These are phyloP conservation scores for Copromyces sp. DNA, from an alignment of 495 filamentous ascomycete species.

Conservation along the genomic window DNA sequence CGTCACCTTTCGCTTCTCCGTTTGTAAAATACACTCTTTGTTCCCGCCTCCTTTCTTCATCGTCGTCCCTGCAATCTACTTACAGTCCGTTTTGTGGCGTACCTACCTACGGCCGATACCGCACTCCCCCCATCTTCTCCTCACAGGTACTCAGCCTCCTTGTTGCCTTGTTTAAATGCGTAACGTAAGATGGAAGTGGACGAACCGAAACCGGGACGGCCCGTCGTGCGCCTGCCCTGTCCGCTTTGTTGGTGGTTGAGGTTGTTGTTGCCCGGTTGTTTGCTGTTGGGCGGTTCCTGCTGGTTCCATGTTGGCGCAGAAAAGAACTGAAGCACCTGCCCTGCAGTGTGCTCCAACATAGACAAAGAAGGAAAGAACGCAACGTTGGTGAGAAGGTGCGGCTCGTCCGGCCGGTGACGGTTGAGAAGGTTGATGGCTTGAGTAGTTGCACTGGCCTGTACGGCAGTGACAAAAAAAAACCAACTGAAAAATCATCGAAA, in stretches of 20 bases:
- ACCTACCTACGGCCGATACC: too few species aligned
- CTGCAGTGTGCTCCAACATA: not conserved
- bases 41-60: too few species aligned
- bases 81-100: too few species aligned
- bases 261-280: not conserved
- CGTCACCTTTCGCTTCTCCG: too few species aligned
- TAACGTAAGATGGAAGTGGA: not conserved
- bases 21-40: too few species aligned
- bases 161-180: not conserved
- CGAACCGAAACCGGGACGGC: not conserved
- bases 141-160: too few species aligned
- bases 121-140: too few species aligned
- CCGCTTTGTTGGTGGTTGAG: not conserved
- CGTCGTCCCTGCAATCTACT: too few species aligned
- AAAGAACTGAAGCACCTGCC: not conserved
- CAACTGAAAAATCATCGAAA: not conserved
- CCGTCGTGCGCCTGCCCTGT: not conserved
- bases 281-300: not conserved
- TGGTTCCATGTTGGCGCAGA: not conserved
- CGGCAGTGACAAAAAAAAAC: not conserved
- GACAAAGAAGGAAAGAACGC: not conserved
- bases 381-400: not conserved
- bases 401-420: not conserved
- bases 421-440: not conserved
- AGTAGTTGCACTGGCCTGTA: not conserved